Evolutionary conservation across 2,329 filamentous ascomycete species (phyloP).

Genomic region (Westerdykella sp.): DNA sequence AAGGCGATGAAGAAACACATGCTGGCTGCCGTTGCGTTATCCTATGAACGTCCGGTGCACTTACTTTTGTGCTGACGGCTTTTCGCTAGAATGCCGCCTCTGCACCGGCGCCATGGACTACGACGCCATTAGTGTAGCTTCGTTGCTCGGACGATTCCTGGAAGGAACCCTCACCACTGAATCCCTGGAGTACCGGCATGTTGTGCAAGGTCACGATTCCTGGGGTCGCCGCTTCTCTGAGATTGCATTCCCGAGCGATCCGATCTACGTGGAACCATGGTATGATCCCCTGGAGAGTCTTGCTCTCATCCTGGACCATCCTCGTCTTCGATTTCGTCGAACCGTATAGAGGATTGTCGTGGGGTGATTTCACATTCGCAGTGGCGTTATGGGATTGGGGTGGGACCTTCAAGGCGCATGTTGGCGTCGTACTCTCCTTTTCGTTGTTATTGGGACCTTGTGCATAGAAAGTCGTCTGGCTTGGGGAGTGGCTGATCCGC

Average conservation of each 20-base stretch:
- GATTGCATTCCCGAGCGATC: background rate
- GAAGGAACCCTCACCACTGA: background rate
- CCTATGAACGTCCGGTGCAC: slow-evolving; percentile 39
- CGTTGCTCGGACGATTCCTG: background rate
- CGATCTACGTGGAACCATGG: no score
- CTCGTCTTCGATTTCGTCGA: no score
- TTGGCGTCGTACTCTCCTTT: no score
- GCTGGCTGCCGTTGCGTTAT: slow-evolving; percentile 61
- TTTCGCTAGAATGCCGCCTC: slow-evolving; percentile 1
- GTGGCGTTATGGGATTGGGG: no score
- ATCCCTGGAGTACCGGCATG: slow-evolving; percentile 1
- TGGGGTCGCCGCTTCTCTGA: background rate
- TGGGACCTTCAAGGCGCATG: no score
- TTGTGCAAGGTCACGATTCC: background rate
- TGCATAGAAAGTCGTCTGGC: no score
- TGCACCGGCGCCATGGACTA: slow-evolving; percentile 3
- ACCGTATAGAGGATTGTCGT: no score
- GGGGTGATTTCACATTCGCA: no score
- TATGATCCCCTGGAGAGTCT: no score
- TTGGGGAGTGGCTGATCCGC: no score
- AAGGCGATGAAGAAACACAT: slow-evolving; percentile 49
- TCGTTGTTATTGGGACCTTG: no score
- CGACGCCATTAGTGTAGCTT: background rate
- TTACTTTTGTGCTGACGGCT: slow-evolving; percentile 1
- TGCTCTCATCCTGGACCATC: no score